Percentiles rank a stretch among this genome's conserved stretches.
Conservation (phyloP, 805 yeast genomes). For the Starmerella vitae region DNA sequence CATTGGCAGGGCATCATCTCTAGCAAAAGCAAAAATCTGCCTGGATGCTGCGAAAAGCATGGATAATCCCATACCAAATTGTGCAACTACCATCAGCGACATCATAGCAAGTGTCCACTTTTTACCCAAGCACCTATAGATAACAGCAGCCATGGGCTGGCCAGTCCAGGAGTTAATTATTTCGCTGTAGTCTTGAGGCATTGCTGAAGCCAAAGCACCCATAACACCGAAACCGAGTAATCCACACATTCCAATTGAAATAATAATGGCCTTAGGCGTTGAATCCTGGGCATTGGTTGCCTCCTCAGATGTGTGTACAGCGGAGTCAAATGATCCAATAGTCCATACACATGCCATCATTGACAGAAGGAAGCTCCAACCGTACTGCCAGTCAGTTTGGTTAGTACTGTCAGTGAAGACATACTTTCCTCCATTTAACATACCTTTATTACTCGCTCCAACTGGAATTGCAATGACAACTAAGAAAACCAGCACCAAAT, state of each 20-base stretch:
- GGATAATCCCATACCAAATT: slow-evolving; percentile 54
- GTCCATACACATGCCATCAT: slow-evolving; percentile 65
- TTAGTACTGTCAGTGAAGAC: slow-evolving; percentile 45
- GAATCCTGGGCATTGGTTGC: slow-evolving; percentile 47
- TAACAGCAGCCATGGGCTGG: slow-evolving; percentile 54
- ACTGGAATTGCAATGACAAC: slow-evolving; percentile 53
- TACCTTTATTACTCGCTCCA: slow-evolving; percentile 29
- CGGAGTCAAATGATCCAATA: slow-evolving; percentile 58
- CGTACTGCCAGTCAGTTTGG: slow-evolving; percentile 42
- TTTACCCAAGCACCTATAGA: slow-evolving; percentile 48
- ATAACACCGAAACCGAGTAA: slow-evolving; percentile 44
- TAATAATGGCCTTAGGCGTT: slow-evolving; percentile 51
- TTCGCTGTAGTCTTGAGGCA: slow-evolving; percentile 32
- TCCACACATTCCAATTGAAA: slow-evolving; percentile 45
- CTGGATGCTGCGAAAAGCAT: slow-evolving; percentile 52
- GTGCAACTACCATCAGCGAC: slow-evolving; percentile 44
- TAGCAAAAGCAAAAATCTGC: slow-evolving; percentile 62
- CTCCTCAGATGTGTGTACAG: slow-evolving; percentile 62
- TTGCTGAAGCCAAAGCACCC: slow-evolving; percentile 38
- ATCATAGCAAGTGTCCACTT: slow-evolving; percentile 52
- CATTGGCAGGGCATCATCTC: slow-evolving; percentile 64
- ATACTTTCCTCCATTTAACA: slow-evolving; percentile 38
- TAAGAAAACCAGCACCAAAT: slow-evolving; percentile 39
- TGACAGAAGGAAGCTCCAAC: slow-evolving; percentile 42
- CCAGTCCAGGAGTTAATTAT: slow-evolving; percentile 34